Evolutionary conservation across 192 early-diverging fungal species (phyloP), one percentile per base, ranked within the genome.

Genomic region (Gorgonomyces haynaldii): DNA sequence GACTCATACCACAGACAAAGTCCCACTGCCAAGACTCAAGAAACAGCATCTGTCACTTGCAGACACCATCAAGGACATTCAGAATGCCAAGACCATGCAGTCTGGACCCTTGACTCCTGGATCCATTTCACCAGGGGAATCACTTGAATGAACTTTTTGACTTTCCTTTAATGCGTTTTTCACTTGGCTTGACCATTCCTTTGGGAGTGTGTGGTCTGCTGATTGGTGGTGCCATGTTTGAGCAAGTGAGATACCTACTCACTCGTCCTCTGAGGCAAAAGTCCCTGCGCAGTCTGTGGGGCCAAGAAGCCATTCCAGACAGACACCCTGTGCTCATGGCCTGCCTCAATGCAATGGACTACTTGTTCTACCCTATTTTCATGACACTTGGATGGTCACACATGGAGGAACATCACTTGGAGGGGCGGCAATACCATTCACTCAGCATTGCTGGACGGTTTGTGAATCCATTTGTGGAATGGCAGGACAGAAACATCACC

Each of bases 381-480:
- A 7, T 8, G 10, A 9, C n/a, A 19, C 10, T 41, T 19, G 39
- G 39, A 21, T 41, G 10, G 10, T 19, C n/a, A 41, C 10, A 20
- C 39, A 10, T 13, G n/a, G 21, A 41, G 10, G 6, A 21, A 24
- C 21, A 4, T 13, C 31, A 49, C 4, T 61, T 52, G 55, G 42
- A 36, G 25, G 53, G 60, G 42, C 59, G 53, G 45, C 30, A 60
- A 17, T 67, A 46, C 53, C 55, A 57, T 20, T 62, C 59, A 15
- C 41, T 67, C 2, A 35, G 20, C 19, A 43, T 67, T 21, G 58
- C 58, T 19, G 64, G 70, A 3, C 54, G 66, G 8, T 78, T 67
- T 68, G 72, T 72, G 1, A 78, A 78, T 49, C 76, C 76, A n/a
- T 78, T 74, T 54, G 37, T 62, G 44, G 72, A 78, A 52, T 78